Base-by-base conservation (phyloP, 177 flowering plant genomes). In the Vitis hybrid region DNA sequence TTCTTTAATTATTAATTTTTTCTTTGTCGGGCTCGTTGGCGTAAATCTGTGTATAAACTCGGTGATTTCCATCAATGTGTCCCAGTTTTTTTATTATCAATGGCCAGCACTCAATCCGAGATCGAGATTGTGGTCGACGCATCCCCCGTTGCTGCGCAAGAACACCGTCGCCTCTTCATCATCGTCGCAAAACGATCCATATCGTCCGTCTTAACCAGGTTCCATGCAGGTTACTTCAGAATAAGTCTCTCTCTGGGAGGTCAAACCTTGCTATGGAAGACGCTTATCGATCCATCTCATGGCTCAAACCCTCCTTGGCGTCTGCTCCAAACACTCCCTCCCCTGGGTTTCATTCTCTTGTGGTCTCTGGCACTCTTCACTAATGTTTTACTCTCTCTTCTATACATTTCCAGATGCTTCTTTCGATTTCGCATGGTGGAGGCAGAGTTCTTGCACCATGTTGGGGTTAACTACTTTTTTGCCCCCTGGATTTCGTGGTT, bases 401-500 rank as follows among this genome's bases (percentile, higher is more conserved):
- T 85, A 62, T 85, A 85, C 76, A 13, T 62, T 1, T 65, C 78
- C 18, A 71, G 73, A 49, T 85, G 85, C 74, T 19, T 78, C 53
- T 74, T 68, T 49, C 77, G 73, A 76, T 80, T 77, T 63, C 53
- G 51, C 22, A 60, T 66, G 66, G 86, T 85, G 61, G 80, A 79
- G 55, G 77, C 50, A 0, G 88, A 85, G 76, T 79, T 83, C 78
- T 51, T 64, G 29, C 80, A 83, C 76, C 78, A 79, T 64, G 76
- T 85, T 3, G 84, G 84, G 1, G 84, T 80, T 1, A 85, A 85
- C 72, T 85, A 81, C 68, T 62, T 85, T 6, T 85, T 84, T 57
- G 84, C 81, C 13, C 87, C 83, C 0, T 84, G 80, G 80, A 83
- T 75, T 16, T 82, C 91, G 14, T 82, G 87, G 83, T 81, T 87